These are phyloP conservation scores for Bolboschoenoplectus hybrid DNA, from an alignment of 202 grass and related monocot species.

Conservation along the genomic window DNA sequence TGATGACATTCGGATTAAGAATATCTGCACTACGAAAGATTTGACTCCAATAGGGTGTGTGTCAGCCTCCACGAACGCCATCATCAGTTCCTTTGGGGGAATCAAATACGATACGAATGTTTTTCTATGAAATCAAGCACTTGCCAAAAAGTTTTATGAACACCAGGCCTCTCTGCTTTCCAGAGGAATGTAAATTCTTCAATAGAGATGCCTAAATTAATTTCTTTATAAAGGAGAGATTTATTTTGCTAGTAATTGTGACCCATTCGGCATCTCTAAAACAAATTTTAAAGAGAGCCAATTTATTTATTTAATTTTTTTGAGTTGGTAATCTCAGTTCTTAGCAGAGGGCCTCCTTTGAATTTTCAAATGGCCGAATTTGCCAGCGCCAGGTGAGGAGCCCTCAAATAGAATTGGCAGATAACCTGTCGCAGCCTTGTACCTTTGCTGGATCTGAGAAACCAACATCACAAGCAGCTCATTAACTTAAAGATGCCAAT, in stretches of 20 bases:
- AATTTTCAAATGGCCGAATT: conserved; percentile 87
- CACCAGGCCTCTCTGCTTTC: not conserved
- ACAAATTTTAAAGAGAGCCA: not conserved
- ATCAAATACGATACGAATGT: conserved; percentile 33
- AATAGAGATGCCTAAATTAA: not conserved
- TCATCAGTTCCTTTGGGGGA: not conserved
- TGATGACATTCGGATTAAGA: conserved; percentile 3
- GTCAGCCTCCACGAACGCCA: conserved; percentile 6
- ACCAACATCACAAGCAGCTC: conserved; percentile 22
- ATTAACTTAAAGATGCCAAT: not conserved
- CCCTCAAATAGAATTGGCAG: conserved; percentile 82
- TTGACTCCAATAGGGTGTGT: conserved; percentile 41
- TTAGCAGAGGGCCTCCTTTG: conserved; percentile 35
- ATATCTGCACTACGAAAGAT: conserved; percentile 39
- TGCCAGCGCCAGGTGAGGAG: conserved; percentile 79
- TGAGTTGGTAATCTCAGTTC: conserved; percentile 6
- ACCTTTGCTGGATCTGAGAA: conserved; percentile 85
- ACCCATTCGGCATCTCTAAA: not conserved
- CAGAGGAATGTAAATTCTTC: not conserved
- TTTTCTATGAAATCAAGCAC: conserved; percentile 14
- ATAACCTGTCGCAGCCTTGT: conserved; percentile 85
- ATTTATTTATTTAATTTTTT: conserved; percentile 34
- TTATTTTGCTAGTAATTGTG: not conserved
- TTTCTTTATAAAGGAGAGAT: not conserved
- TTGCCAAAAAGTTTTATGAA: not conserved